Base-by-base conservation (phyloP, 2,329 filamentous ascomycete genomes). In the Fusarium sp. region DNA sequence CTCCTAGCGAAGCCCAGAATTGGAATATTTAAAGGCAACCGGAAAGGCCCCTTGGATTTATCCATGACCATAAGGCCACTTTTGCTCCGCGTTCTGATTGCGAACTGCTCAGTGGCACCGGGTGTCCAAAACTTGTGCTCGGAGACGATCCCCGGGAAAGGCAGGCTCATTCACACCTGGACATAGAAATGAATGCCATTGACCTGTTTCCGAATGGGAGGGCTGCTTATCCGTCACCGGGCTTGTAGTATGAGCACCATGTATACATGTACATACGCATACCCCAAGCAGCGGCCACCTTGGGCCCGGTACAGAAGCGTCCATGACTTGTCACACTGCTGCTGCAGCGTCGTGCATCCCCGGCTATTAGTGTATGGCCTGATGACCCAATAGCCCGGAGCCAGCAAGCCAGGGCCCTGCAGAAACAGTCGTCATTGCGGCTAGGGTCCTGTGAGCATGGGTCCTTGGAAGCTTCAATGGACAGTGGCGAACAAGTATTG, bases 311-410 rank as follows among this genome's bases (percentile, higher is more conserved):
- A 49, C 57, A 65, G 37, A 14, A 52, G 31, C 31, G 31, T 33
- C 14, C 13, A 39, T 63, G 62, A 65, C 60, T 49, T 44, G 67
- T 65, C 66, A 54, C 50, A 46, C 46, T 50, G 46, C 46, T 50
- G 46, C 63, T 70, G 59, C 65, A 70, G 53, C 55, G 36, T 47
- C 46, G 43, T 68, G 62, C 66, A 68, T 70, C 64, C 68, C 66
- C 68, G 68, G 48, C 46, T 57, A 44, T 50, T 57, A 42, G 57
- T 55, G 52, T 27, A 54, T 44, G 49, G 35, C 21, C 61, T 63
- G 53, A 55, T 58, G 61, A 58, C 57, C 61, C 57, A 54, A 63
- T 50, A 47, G 31, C 48, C 38, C 37, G 57, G 58, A 42, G 48
- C 53, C 52, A 49, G 15, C 27, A 37, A 38, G 43, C 29, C 42